A percentile compares a stretch with the other conserved stretches of the same genome.
Evolutionary conservation across 768 basidiomycete species (phyloP).

Genomic region (Lactifluus hygrophoroides): DNA sequence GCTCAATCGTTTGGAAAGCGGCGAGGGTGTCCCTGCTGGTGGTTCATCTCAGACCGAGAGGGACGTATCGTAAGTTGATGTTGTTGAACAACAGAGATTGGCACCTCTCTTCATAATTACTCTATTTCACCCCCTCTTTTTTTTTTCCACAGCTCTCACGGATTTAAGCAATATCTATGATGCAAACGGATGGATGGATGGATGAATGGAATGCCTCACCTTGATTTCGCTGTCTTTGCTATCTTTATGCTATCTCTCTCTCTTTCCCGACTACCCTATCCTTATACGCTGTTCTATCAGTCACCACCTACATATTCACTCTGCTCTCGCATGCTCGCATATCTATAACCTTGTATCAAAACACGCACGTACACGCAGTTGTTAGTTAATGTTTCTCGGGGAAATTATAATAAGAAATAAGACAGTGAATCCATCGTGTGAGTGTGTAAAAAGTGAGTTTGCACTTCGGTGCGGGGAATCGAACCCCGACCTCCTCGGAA

Average conservation of each 20-base stretch:
- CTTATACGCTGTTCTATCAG: background rate
- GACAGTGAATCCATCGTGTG: background rate
- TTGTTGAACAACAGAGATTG: background rate
- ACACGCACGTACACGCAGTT: background rate
- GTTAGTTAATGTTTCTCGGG: background rate
- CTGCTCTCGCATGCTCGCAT: background rate
- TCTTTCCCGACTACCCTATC: background rate
- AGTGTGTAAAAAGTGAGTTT: too few species aligned
- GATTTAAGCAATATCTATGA: background rate
- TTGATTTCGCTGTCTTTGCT: background rate
- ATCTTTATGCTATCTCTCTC: slow-evolving; percentile 15
- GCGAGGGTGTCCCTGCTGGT: background rate
- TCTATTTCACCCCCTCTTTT: background rate
- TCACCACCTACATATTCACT: background rate
- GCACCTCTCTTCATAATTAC: background rate
- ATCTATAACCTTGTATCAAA: background rate
- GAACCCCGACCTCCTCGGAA: slow-evolving; percentile 19
- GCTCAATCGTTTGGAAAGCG: background rate
- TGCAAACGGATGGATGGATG: background rate
- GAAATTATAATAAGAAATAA: background rate
- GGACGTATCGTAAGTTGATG: background rate
- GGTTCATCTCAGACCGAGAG: too few species aligned
- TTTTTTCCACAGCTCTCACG: background rate
- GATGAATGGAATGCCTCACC: background rate
- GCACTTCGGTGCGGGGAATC: slow-evolving; percentile 15